Evolutionary conservation across 2,329 filamentous ascomycete species (phyloP), one percentile per base, ranked within the genome.

Genomic region (Didymella arachidicola): DNA sequence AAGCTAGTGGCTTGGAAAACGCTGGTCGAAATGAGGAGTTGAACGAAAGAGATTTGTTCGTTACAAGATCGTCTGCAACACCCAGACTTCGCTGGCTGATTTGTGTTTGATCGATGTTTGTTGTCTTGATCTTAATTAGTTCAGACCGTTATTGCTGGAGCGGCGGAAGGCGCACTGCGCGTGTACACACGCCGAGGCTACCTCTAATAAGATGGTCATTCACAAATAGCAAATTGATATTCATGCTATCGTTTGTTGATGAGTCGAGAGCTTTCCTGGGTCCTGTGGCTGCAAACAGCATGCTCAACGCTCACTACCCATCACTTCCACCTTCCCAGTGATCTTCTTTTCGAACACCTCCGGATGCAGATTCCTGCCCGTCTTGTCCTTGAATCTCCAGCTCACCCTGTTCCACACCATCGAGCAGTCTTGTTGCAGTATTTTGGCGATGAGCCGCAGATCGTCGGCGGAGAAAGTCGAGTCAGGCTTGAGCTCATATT

Each of bases 321-420:
- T 59, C 2, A 53, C 47, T 25, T 64, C 61, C 12, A 70, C 47
- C 7, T 16, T 22, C 2, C 72, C 72, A 0, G 65, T 70, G 46
- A 82, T 73, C 68, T 80, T 82, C 60, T 77, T 73, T 63, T 75
- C 71, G 32, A 82, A 75, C 22, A 80, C 75, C 3, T 80, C 75
- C 1, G 79, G 74, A 61, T 78, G 73, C 26, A 84, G 63, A 3
- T 73, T 70, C 39, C 80, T 73, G 2, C 82, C 82, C 1, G 81
- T 85, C 69, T 78, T 78, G 53, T 83, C 81, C 53, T 73, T 79
- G 73, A 84, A 84, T 25, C 73, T 71, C 50, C 77, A 79, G 45
- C 80, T 79, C 2, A 85, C 72, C 5, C 79, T 69, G 14, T 79
- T 60, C 82, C 82, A 85, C 41, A 78, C 77, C 62, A 77, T 68